Evolutionary conservation across 1,284 basidiomycete genomes (phyloP).

Genomic region (Ceratobasidium sp.): DNA sequence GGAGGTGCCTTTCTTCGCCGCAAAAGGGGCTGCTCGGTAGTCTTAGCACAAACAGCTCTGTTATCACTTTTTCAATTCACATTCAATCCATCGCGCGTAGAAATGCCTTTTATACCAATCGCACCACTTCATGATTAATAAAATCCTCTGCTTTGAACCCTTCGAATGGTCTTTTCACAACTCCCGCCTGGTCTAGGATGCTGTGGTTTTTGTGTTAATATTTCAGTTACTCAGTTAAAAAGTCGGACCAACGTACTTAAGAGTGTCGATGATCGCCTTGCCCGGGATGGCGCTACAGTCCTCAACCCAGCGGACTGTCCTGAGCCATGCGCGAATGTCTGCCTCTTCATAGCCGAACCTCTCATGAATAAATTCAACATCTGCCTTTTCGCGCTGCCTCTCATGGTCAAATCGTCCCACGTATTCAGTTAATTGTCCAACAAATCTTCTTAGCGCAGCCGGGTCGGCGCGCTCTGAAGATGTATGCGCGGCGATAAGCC

Average conservation of each 20-base stretch:
- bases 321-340: constrained; percentile 85
- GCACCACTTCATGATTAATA: constrained; percentile 66
- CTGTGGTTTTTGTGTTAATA: too few species aligned
- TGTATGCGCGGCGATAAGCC: constrained; percentile 89
- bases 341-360: constrained; percentile 84
- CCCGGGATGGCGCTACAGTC: constrained; percentile 71
- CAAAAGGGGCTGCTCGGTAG: constrained; percentile 15
- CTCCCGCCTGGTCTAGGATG: constrained; percentile 78
- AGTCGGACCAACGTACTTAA: constrained; percentile 72
- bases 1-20: constrained; percentile 52
- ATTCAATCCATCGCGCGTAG: constrained; percentile 17
- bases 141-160: constrained; percentile 71
- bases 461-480: constrained; percentile 64
- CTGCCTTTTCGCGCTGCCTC: constrained; percentile 65
- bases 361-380: constrained; percentile 78
- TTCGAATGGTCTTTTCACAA: constrained; percentile 67
- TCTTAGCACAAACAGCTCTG: neutral
- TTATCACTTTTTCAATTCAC: constrained; percentile 14
- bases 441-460: constrained; percentile 67
- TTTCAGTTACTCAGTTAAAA: too few species aligned
- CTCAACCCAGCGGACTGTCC: constrained; percentile 78
- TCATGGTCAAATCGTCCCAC: constrained; percentile 73
- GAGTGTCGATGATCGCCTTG: constrained; percentile 73
- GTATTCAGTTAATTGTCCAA: constrained; percentile 70
- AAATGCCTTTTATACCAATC: constrained; percentile 55